These are phyloP conservation scores for Monilinia fructicola DNA, from an alignment of 2,329 filamentous ascomycete genomes.

Conservation along the genomic window DNA sequence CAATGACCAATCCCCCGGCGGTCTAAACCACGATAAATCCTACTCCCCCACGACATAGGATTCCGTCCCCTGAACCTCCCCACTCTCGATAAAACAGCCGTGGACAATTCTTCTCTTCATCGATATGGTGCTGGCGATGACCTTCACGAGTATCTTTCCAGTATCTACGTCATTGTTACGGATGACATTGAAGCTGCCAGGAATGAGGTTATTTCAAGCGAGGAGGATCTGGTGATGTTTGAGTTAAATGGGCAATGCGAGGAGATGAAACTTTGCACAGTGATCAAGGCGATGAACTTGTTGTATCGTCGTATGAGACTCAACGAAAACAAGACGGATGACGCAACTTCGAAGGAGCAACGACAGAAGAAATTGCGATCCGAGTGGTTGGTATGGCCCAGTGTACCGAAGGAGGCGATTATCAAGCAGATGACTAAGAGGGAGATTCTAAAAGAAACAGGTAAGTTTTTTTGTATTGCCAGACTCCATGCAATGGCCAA, in stretches of 20 bases:
- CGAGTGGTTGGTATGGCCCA: conserved; percentile 14
- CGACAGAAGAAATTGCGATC: neutral
- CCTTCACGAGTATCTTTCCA: neutral
- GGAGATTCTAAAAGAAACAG: neutral
- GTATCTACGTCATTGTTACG: neutral
- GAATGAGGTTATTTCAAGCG: neutral
- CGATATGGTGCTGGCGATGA: neutral
- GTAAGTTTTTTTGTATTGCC: neutral
- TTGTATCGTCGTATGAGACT: neutral
- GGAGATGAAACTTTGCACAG: neutral
- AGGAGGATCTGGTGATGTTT: neutral
- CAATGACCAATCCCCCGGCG: neutral
- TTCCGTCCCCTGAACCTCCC: neutral
- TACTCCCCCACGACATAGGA: neutral
- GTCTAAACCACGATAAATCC: neutral
- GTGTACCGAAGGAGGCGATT: neutral
- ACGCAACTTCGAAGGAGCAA: neutral
- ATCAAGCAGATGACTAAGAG: neutral
- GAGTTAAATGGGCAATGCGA: neutral
- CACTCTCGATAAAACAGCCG: neutral
- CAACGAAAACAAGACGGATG: neutral
- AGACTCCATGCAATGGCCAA: neutral
- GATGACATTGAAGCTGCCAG: neutral
- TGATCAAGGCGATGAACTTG: neutral
- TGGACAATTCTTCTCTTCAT: neutral